Conservation (phyloP, 1,139 yeast species). For the Suhomyces panamericanus region DNA sequence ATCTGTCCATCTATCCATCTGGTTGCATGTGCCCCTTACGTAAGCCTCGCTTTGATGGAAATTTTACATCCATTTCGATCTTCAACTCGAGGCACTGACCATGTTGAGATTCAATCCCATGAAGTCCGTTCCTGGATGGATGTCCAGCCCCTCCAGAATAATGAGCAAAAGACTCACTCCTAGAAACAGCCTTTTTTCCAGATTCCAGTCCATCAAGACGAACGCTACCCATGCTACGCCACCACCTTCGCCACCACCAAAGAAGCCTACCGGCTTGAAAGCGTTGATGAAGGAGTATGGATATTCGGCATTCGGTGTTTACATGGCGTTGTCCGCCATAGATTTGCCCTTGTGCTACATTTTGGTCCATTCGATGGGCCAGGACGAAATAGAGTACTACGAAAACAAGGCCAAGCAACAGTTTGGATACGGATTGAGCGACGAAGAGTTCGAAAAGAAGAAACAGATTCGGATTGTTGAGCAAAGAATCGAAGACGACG, state of each 20-base stretch:
- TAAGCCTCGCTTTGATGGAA: constrained; percentile 1
- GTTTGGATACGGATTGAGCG: constrained; percentile 55
- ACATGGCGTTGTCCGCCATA: constrained; percentile 63
- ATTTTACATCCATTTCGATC: not conserved
- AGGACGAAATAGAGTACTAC: constrained; percentile 67
- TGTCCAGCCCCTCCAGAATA: constrained; percentile 5
- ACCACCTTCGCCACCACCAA: constrained; percentile 16
- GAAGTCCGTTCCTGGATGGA: constrained; percentile 5
- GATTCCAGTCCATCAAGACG: constrained; percentile 24
- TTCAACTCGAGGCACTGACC: not conserved
- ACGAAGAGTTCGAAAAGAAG: constrained; percentile 37
- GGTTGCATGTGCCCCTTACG: constrained; percentile 1
- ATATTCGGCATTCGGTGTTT: constrained; percentile 85
- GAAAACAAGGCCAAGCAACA: constrained; percentile 61
- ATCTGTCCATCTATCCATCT: too few relatives aligned
- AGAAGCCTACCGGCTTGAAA: constrained; percentile 55
- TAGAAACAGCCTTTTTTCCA: constrained; percentile 4
- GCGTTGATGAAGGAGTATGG: constrained; percentile 85
- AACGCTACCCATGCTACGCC: constrained; percentile 11
- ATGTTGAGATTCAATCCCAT: constrained; percentile 14
- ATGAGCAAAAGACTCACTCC: constrained; percentile 3
- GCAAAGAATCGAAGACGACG: constrained; percentile 22
- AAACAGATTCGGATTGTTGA: constrained; percentile 37
- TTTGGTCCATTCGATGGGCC: constrained; percentile 83
- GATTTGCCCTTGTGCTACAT: constrained; percentile 85